Evolutionary conservation across 352 stramenopile species (phyloP), one percentile per base, ranked within the genome.

Genomic region (Phytophthora vignae): DNA sequence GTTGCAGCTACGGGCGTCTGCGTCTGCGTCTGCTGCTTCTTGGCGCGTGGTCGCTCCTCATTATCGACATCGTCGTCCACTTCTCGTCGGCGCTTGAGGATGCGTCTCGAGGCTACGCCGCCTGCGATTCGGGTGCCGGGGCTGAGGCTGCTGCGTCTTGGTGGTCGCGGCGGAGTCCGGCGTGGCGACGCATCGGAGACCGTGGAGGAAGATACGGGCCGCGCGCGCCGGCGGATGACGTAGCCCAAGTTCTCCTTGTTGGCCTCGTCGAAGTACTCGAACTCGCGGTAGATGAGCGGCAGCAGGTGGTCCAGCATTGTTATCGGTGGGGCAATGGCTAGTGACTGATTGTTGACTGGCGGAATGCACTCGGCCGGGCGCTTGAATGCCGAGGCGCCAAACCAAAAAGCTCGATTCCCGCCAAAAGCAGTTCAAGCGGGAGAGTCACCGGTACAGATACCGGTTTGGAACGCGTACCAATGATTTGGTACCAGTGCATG

Each of bases 171-270:
- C 15, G 69, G 72, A 22, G 76, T 71, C 27, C 27, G 27, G 4
- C 27, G 27, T 31, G 27, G 33, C 12, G 33, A 2, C 64, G 64
- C 38, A n/a, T 19, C 17, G 52, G 40, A 40, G n/a, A 52, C 54
- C 29, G 54, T 22, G 14, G 25, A 25, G 19, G 63, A 22, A 55
- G 57, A 60, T 33, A 60, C 40, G 1, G 64, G 54, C 1, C 64
- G 58, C 46, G 54, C 22, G 14, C 67, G 71, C 8, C 78, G 74
- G 22, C 77, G 79, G 60, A 90, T 77, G 33, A 84, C 71, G 59
- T 88, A 85, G 38, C 82, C 85, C n/a, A 84, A 62, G 72, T 92
- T 92, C 67, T 92, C 85, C 76, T 92, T 92, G 72, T 92, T 81
- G 61, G 56, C 64, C 52, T 91, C 78, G 57, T 88, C 75, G 36